phyloP scores from a whole-genome alignment of 2,329 filamentous ascomycete genomes.

The Colletotrichum viniferum region DNA sequence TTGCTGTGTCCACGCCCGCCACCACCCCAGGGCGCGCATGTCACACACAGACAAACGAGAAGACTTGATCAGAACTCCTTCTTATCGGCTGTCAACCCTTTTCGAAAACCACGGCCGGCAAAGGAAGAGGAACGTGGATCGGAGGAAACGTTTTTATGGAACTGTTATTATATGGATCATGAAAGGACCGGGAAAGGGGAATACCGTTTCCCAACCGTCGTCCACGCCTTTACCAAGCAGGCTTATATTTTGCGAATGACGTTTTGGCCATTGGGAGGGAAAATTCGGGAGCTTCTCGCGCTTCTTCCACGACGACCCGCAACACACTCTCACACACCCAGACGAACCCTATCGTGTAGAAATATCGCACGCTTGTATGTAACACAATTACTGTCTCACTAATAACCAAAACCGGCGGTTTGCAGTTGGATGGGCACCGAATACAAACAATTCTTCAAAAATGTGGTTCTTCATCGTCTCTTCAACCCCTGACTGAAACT shows the following conservation, averaged over 20 bases:
- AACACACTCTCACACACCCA: background rate
- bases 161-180: conserved; percentile 18
- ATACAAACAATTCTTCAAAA: background rate
- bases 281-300: background rate
- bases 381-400: conserved; percentile 20
- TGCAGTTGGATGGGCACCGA: conserved; percentile 19
- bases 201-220: background rate
- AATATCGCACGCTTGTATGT: conserved; percentile 21
- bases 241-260: conserved; percentile 4
- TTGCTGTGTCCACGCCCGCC: background rate
- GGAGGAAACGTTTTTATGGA: conserved; percentile 15
- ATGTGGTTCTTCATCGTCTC: background rate
- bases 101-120: background rate
- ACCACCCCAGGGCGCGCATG: background rate
- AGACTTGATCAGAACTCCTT: background rate
- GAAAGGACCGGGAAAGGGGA: conserved; percentile 8
- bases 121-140: conserved; percentile 1
- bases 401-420: conserved; percentile 19
- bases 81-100: background rate
- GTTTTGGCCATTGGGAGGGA: background rate
- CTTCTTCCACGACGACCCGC: background rate
- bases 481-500: background rate
- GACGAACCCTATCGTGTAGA: conserved; percentile 13
- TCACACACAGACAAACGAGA: background rate
- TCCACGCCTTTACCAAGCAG: conserved; percentile 1